Evolutionary conservation across 768 basidiomycete species (phyloP).

Genomic region (Butyriboletus loyo): DNA sequence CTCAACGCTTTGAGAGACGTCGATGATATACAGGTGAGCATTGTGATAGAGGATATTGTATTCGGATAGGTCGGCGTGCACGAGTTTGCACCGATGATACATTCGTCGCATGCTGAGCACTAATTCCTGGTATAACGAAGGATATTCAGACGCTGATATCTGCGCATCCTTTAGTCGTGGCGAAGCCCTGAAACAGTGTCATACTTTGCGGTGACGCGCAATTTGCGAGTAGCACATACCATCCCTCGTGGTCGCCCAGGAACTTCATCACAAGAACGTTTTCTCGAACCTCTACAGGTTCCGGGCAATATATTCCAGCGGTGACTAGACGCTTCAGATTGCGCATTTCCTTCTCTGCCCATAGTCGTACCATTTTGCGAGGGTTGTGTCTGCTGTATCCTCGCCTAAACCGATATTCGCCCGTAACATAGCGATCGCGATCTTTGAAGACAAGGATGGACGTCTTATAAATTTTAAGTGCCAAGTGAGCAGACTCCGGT

Average conservation of each 20-base stretch:
- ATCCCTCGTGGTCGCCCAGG: conserved; percentile 76
- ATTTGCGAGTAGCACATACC: conserved; percentile 46
- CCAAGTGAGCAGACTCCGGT: conserved; percentile 58
- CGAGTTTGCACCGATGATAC: conserved; percentile 88
- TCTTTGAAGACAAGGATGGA: conserved; percentile 98
- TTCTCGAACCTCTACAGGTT: conserved; percentile 89
- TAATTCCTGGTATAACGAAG: conserved; percentile 72
- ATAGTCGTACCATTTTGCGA: conserved; percentile 96
- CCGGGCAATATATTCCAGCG: conserved; percentile 86
- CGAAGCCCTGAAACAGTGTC: conserved; percentile 61
- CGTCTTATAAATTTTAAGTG: conserved; percentile 98
- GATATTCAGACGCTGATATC: conserved; percentile 49
- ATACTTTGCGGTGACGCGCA: not conserved
- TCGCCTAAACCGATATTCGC: conserved; percentile 91
- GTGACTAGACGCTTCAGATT: conserved; percentile 81
- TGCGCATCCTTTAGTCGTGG: conserved; percentile 90
- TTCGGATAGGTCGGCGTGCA: conserved; percentile 97
- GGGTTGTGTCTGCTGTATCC: conserved; percentile 91
- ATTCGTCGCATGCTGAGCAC: conserved; percentile 77
- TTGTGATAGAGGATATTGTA: conserved; percentile 94
- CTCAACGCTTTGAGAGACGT: conserved; percentile 98
- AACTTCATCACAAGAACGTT: conserved; percentile 97
- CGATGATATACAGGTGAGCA: conserved; percentile 86
- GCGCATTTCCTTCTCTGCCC: conserved; percentile 99
- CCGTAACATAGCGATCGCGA: conserved; percentile 93